These are phyloP conservation scores for Saturnispora hagleri DNA, from an alignment of 805 yeast genomes.

Conservation along the genomic window DNA sequence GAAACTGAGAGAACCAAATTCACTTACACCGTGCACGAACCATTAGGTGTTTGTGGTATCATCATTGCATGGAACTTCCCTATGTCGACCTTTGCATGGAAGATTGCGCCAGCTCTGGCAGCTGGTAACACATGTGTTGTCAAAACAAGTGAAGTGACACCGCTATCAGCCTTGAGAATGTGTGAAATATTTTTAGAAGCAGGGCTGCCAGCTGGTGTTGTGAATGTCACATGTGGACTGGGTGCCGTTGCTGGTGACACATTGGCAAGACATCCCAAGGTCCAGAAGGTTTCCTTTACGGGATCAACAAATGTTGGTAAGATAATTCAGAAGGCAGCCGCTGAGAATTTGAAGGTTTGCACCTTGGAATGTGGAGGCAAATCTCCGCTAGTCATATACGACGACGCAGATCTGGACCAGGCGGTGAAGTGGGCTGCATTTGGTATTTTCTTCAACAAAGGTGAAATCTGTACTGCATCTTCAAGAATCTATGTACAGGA, in stretches of 20 bases:
- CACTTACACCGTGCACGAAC: conserved; percentile 56
- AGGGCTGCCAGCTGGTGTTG: conserved; percentile 56
- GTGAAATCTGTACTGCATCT: conserved; percentile 95
- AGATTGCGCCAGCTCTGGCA: conserved; percentile 58
- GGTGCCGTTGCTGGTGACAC: conserved; percentile 55
- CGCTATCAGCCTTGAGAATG: conserved; percentile 52
- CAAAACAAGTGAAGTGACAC: conserved; percentile 60
- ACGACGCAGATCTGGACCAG: conserved; percentile 71
- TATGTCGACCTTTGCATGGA: conserved; percentile 59
- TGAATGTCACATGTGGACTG: conserved; percentile 53
- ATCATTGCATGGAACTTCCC: conserved; percentile 72
- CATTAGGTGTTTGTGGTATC: conserved; percentile 64
- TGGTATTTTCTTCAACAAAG: conserved; percentile 89
- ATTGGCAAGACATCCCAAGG: conserved; percentile 45
- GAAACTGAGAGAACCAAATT: conserved; percentile 50
- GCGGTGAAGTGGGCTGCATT: conserved; percentile 67
- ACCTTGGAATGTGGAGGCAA: conserved; percentile 96
- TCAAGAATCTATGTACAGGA: conserved; percentile 88
- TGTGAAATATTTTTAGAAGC: conserved; percentile 47
- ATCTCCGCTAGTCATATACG: conserved; percentile 83
- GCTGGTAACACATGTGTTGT: conserved; percentile 57
- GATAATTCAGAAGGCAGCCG: conserved; percentile 77
- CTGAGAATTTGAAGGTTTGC: conserved; percentile 78
- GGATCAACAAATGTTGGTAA: conserved; percentile 72
- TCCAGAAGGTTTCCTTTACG: conserved; percentile 58